Base-by-base conservation (phyloP, 805 yeast genomes). In the Yarrowia sp. region DNA sequence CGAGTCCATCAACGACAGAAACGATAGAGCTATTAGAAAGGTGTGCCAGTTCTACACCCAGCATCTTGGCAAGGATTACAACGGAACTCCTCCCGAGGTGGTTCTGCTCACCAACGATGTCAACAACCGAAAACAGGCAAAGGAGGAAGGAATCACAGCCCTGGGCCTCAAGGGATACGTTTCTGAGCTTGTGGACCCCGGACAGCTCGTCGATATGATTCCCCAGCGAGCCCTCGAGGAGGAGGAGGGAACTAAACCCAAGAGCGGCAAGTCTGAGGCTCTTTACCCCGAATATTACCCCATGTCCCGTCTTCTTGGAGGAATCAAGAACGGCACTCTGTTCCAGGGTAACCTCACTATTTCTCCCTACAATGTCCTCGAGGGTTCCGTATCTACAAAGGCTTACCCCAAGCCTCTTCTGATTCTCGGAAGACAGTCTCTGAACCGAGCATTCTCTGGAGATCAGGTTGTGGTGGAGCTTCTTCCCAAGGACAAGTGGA, bases 401-500 rank as follows among this genome's bases (percentile, higher is more conserved):
- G 85, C 89, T 0, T 88, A 91, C 75, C 88, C 91, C 52, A 89
- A 88, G 76, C 98, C 98, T 0, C 82, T 95, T 40, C 81, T 94
- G 49, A 82, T 95, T 46, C 79, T 90, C 12, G 99, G 99, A 0
- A 84, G 93, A 58, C 91, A 90, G 74, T 88, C 88, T 76, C 79
- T 95, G 73, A 95, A 95, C 77, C 87, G 99, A 78, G 90, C 94
- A 0, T 94, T 94, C 80, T 91, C 91, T 74, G 93, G 97, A 36
- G 99, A 95, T 75, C 85, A 87, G 45, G 98, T 95, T 40, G 90
- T 92, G 56, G 92, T 95, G 5, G 98, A 95, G 78, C 80, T 95
- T 52, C 81, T 95, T 52, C 97, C 98, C 0, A 86, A 90, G 72
- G 82, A 84, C 38, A 87, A 90, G 75, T 95, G 99, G 99, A 88